Base-by-base conservation (phyloP, 1,139 yeast species). In the Blastobotrys petasosporus region DNA sequence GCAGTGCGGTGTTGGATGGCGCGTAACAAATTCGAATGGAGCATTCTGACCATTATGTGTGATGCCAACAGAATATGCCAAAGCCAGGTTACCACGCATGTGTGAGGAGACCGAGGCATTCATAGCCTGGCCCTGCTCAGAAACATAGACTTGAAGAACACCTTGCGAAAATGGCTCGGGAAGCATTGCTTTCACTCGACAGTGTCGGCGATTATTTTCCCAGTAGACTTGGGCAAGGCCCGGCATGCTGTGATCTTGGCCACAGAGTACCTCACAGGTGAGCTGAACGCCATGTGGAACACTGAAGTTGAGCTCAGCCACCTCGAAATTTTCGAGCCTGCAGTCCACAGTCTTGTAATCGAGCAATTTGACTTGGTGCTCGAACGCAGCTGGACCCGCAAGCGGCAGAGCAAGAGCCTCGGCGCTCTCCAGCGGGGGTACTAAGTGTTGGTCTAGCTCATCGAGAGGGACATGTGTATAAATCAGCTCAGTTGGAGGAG, bases 391-490 rank as follows among this genome's bases (percentile, higher is more conserved):
- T 1, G 95, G 92, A 59, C 87, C 86, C 12, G 85, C 79, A 39
- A 94, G 74, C 0, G 97, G 98, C 44, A 90, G 69, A 42, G 88
- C 79, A 52, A 87, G 74, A 13, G 94, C 92, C 35, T 84, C 79
- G 52, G 79, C 75, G 40, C 85, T 84, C 52, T 85, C 88, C 50
- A 92, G 68, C 3, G 94, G 86, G 8, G 97, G 97, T 30, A 79
- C 75, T 12, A 90, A 79, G 66, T 85, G 95, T 63, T 92, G 97
- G 52, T 85, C 82, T 49, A 78, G 82, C 43, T 79, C 79, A 46
- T 80, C 78, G 15, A 80, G 74, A 8, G 98, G 97, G 37, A 87
- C 80, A 64, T 92, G 98, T 0, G 97, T 85, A 50, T 84, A 84
- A 13, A 92, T 77, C 42, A 87, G 62, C 51, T 80, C 76, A 49